phyloP scores from a whole-genome alignment of 2,329 filamentous ascomycete genomes.

The Neospermospora avenae region DNA sequence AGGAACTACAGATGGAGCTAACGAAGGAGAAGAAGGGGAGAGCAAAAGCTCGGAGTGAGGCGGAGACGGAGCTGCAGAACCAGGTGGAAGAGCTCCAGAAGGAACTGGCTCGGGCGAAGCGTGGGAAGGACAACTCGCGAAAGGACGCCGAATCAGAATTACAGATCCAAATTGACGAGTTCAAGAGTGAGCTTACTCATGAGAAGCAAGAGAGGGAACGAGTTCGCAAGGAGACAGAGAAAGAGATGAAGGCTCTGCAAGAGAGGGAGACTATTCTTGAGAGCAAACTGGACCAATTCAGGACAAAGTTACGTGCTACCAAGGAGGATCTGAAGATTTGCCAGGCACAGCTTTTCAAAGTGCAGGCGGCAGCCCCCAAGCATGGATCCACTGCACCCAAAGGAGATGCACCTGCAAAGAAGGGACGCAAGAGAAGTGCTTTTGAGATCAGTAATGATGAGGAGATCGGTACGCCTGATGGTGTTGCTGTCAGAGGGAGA shows the following conservation, averaged over 20 bases:
- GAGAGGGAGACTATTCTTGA: conserved; percentile 63
- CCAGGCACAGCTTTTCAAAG: conserved; percentile 44
- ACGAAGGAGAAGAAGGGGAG: conserved; percentile 43
- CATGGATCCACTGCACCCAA: conserved; percentile 15
- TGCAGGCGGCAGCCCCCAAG: conserved; percentile 33
- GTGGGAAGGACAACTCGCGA: conserved; percentile 37
- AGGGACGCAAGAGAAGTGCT: conserved; percentile 41
- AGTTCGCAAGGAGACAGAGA: conserved; percentile 34
- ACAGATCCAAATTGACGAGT: conserved; percentile 41
- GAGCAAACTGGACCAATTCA: conserved; percentile 59
- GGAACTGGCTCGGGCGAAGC: conserved; percentile 39
- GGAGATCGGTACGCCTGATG: conserved; percentile 50
- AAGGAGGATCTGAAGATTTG: conserved; percentile 72
- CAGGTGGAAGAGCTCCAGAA: conserved; percentile 35
- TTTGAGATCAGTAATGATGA: conserved; percentile 42
- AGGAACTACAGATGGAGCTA: conserved; percentile 34
- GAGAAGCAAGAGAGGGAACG: conserved; percentile 33
- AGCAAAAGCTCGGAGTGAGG: conserved; percentile 35
- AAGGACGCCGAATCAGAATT: conserved; percentile 27
- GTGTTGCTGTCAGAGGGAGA: conserved; percentile 41
- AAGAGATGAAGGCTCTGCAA: conserved; percentile 55
- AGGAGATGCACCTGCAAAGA: conserved; percentile 28
- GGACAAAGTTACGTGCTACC: conserved; percentile 51
- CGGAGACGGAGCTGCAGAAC: conserved; percentile 41
- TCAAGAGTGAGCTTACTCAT: conserved; percentile 37